Evolutionary conservation across 169 alveolate genomes (phyloP), one percentile per base, ranked within the genome.

Genomic region (Theileria parva): DNA sequence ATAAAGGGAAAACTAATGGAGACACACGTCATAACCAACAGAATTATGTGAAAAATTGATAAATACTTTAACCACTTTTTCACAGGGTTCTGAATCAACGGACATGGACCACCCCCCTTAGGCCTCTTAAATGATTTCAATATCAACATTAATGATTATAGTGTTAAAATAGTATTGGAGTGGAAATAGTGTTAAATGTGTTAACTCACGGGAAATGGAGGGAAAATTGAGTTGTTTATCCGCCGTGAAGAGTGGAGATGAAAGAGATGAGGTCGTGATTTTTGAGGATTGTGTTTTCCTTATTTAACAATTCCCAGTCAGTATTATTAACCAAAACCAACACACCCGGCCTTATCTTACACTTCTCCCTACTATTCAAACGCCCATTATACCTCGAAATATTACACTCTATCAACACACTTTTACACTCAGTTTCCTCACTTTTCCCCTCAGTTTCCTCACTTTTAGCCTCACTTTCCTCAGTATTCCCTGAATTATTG

Each of bases 171-270:
- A n/a, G n/a, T n/a, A n/a, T n/a, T n/a, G n/a, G n/a, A n/a, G n/a
- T n/a, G n/a, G n/a, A 32, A 44, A 44, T 7, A 13, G 70, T 48
- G n/a, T 37, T 67, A 37, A 48, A 28, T 57, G 32, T 25, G 64
- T 28, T n/a, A n/a, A n/a, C n/a, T n/a, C n/a, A n/a, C n/a, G 37
- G 1, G 1, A 32, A 32, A 32, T 32, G 1, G 37, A 5, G 1
- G 5, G 27, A 55, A 55, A 23, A 55, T 55, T 2, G 34, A 2
- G 30, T 55, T 23, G 5, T 3, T 51, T 91, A 97, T 0, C 99
- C 99, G 27, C 99, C 99, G 81, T 96, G 99, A 60, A 97, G 86
- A n/a, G 99, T 95, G n/a, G 97, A 92, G n/a, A 97, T 94, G 71
- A 97, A 96, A 19, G 97, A 88, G 27, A 96, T 88, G 61, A 77